Evolutionary conservation across 768 basidiomycete species (phyloP).

Genomic region (Suillus lakei): DNA sequence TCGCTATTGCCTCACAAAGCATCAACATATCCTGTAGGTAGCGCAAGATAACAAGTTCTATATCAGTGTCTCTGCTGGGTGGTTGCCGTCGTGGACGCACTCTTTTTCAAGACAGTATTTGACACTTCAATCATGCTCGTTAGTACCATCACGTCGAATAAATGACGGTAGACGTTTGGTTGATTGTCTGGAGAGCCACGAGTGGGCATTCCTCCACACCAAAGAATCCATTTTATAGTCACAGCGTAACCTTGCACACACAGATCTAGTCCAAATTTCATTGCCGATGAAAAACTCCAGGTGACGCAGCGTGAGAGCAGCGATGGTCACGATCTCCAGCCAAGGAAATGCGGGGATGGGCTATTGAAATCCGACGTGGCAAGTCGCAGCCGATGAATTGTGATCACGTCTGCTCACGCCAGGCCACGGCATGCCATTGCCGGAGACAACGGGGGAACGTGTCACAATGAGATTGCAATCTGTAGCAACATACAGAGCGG

Average conservation of each 20-base stretch:
- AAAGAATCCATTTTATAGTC: neutral
- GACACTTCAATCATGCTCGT: neutral
- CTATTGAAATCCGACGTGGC: constrained; percentile 1
- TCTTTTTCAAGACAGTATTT: constrained; percentile 6
- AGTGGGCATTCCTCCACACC: neutral
- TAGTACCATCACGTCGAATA: constrained; percentile 15
- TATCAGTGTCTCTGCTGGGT: neutral
- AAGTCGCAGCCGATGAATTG: neutral
- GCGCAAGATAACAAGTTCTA: constrained; percentile 12
- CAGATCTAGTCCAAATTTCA: neutral
- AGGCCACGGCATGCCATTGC: neutral
- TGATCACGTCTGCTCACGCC: neutral
- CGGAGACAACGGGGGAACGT: neutral
- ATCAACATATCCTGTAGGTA: constrained; percentile 18
- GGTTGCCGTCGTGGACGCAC: constrained; percentile 17
- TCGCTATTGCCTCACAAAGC: constrained; percentile 27
- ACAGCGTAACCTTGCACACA: neutral
- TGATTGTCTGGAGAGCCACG: too few relatives aligned
- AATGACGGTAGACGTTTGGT: neutral
- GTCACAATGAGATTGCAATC: neutral
- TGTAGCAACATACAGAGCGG: neutral
- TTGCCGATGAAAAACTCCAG: neutral
- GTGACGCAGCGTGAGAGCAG: neutral
- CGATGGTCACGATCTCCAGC: neutral
- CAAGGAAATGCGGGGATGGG: neutral